These are phyloP conservation scores for Lactarius akahatsu DNA, from an alignment of 768 basidiomycete genomes.

Conservation along the genomic window DNA sequence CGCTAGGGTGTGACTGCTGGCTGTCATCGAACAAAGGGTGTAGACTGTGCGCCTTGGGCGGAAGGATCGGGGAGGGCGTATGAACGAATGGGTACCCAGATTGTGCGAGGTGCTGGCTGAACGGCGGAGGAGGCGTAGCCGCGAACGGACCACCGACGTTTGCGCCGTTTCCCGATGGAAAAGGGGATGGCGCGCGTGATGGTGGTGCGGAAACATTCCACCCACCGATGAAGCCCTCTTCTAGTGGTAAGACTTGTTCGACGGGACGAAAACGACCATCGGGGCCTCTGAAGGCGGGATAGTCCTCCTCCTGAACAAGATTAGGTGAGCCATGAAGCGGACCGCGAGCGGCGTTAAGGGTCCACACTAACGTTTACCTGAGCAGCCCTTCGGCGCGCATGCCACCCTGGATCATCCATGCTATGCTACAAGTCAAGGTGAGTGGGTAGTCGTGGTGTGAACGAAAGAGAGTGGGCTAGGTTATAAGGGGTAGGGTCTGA, in stretches of 20 bases:
- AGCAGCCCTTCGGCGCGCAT: constrained; percentile 60
- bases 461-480: neutral
- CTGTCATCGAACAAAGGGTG: constrained; percentile 31
- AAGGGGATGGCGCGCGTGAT: constrained; percentile 42
- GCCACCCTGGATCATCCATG: constrained; percentile 83
- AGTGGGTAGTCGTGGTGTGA: neutral
- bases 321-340: constrained; percentile 37
- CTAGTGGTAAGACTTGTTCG: constrained; percentile 58
- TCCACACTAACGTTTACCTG: constrained; percentile 41
- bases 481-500: neutral
- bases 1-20: constrained; percentile 50
- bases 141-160: neutral
- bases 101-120: constrained; percentile 18
- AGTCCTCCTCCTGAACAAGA: constrained; percentile 28
- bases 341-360: constrained; percentile 2
- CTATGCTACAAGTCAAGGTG: neutral
- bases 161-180: constrained; percentile 48
- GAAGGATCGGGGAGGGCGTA: neutral
- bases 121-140: neutral
- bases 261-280: constrained; percentile 55
- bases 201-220: constrained; percentile 40
- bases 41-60: constrained; percentile 14
- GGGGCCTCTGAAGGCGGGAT: constrained; percentile 41
- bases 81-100: constrained; percentile 16
- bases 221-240: constrained; percentile 61